These are phyloP conservation scores for Xylariaceae sp. DNA, from an alignment of 2,329 filamentous ascomycete genomes.

Conservation along the genomic window DNA sequence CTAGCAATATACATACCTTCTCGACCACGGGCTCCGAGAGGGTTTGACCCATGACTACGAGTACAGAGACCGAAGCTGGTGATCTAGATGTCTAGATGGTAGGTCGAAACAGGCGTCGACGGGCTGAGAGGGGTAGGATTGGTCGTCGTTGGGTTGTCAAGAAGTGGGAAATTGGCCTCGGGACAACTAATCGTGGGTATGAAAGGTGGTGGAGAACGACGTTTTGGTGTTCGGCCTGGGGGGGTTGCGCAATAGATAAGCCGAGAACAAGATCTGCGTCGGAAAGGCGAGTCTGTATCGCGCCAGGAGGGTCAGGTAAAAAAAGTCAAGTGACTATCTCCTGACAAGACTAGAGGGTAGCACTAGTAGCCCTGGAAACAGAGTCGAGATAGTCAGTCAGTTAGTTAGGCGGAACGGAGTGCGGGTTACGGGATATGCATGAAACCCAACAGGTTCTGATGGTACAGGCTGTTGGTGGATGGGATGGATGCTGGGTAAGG, in stretches of 20 bases:
- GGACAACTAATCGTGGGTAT: slow-evolving; percentile 14
- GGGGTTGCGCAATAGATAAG: slow-evolving; percentile 7
- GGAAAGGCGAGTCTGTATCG: slow-evolving; percentile 10
- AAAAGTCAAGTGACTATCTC: slow-evolving; percentile 10
- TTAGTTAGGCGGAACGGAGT: too few relatives aligned
- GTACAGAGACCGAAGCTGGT: slow-evolving; percentile 30
- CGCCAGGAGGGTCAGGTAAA: slow-evolving; percentile 13
- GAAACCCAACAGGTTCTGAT: slow-evolving; percentile 7
- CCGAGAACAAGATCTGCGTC: slow-evolving; percentile 1
- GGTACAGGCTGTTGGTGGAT: slow-evolving; percentile 1
- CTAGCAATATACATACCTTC: slow-evolving; percentile 66
- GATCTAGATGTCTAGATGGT: slow-evolving; percentile 22
- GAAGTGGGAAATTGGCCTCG: slow-evolving; percentile 22
- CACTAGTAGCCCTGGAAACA: slow-evolving; percentile 1
- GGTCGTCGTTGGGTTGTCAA: slow-evolving; percentile 17
- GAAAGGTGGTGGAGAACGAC: not conserved
- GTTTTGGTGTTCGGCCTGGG: not conserved
- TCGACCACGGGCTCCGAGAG: slow-evolving; percentile 98
- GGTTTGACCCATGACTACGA: slow-evolving; percentile 86
- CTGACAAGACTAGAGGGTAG: slow-evolving; percentile 9
- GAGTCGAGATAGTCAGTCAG: slow-evolving; percentile 6
- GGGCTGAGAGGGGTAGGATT: slow-evolving; percentile 22
- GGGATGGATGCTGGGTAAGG: not conserved
- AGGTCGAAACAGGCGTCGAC: slow-evolving; percentile 24
- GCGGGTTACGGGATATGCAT: slow-evolving; percentile 2